Conservation (phyloP, 139 green algal genomes). For the Axilococcus clingmanii region DNA sequence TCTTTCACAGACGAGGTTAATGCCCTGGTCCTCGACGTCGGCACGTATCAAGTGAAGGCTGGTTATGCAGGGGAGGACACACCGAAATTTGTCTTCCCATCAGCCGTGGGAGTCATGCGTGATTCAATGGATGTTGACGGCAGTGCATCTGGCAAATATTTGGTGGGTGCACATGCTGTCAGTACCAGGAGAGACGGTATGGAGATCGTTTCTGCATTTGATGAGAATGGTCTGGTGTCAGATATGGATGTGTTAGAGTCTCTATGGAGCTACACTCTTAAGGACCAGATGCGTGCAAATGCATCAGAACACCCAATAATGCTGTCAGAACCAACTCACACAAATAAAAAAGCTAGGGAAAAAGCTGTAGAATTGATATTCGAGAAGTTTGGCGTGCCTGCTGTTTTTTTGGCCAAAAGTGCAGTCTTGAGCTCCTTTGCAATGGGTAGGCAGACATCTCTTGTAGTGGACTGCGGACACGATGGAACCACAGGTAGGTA, state of each 20-base stretch:
- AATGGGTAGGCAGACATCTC: slow-evolving; percentile 68
- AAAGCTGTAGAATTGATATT: slow-evolving; percentile 75
- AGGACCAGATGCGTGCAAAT: slow-evolving; percentile 65
- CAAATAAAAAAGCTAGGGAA: slow-evolving; percentile 56
- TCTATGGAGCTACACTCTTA: slow-evolving; percentile 47
- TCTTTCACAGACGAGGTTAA: slow-evolving; percentile 86
- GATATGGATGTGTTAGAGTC: slow-evolving; percentile 59
- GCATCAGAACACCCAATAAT: slow-evolving; percentile 80
- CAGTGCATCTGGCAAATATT: not conserved
- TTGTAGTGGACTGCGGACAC: slow-evolving; percentile 83
- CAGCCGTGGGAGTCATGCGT: slow-evolving; percentile 13
- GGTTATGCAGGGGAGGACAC: slow-evolving; percentile 95
- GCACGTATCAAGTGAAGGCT: slow-evolving; percentile 63
- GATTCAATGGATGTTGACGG: slow-evolving; percentile 29
- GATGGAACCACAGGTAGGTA: slow-evolving; percentile 50
- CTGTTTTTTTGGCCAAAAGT: slow-evolving; percentile 83
- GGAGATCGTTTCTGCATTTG: slow-evolving; percentile 45
- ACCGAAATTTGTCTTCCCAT: slow-evolving; percentile 87
- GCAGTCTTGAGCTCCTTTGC: slow-evolving; percentile 83
- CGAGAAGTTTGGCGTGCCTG: slow-evolving; percentile 63
- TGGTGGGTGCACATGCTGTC: slow-evolving; percentile 17
- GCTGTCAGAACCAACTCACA: slow-evolving; percentile 75
- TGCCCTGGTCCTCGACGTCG: slow-evolving; percentile 86
- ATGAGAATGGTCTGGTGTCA: slow-evolving; percentile 34
- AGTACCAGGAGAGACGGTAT: slow-evolving; percentile 45